Evolutionary conservation across 495 filamentous ascomycete genomes (phyloP).

Genomic region (Neurospora africana): DNA sequence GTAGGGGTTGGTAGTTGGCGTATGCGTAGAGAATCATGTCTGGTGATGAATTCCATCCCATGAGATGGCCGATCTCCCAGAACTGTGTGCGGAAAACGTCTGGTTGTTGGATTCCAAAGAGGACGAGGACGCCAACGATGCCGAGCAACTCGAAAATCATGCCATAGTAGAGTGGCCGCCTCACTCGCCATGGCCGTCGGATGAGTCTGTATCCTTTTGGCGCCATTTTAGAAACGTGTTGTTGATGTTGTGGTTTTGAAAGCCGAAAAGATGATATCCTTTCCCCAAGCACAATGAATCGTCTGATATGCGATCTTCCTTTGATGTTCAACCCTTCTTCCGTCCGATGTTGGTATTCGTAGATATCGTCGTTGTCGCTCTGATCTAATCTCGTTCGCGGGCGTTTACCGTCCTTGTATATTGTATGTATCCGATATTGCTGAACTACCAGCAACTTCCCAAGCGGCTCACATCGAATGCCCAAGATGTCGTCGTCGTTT

Average conservation of each 20-base stretch:
- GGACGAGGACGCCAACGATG: constrained; percentile 58
- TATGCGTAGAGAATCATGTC: constrained; percentile 60
- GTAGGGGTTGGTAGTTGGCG: constrained; percentile 60
- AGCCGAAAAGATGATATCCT: background rate
- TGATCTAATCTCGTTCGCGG: background rate
- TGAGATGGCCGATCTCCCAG: constrained; percentile 70
- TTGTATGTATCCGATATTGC: background rate
- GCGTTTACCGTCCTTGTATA: background rate
- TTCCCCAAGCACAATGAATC: background rate
- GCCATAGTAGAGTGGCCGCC: constrained; percentile 51
- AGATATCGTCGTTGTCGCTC: background rate
- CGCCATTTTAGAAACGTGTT: constrained; percentile 22
- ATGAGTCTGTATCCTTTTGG: constrained; percentile 26
- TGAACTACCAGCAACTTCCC: background rate
- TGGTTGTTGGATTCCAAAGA: constrained; percentile 74
- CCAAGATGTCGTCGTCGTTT: background rate
- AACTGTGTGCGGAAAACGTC: constrained; percentile 67
- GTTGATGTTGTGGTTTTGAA: background rate
- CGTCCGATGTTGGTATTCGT: background rate
- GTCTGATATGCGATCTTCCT: background rate
- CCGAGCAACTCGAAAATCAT: constrained; percentile 60
- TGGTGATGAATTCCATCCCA: constrained; percentile 78
- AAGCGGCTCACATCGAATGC: background rate
- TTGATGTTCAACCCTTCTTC: background rate
- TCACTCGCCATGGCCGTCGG: constrained; percentile 53